Percentiles rank a stretch among this genome's conserved stretches.
phyloP scores from a whole-genome alignment of 2,329 filamentous ascomycete species.

The Malbranchea cinnamomea region DNA sequence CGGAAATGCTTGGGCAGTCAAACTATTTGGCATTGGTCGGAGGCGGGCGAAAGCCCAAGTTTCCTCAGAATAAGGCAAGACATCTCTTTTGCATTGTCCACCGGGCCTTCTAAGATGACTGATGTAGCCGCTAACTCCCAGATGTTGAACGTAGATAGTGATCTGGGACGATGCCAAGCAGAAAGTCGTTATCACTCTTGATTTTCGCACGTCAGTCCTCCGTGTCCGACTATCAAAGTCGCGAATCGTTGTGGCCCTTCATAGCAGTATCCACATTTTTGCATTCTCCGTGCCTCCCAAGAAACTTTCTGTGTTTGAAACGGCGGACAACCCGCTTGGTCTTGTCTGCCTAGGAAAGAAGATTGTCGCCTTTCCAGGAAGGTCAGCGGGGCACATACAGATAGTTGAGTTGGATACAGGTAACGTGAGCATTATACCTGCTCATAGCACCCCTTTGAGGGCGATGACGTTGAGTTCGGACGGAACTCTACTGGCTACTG shows the following conservation, averaged over 20 bases:
- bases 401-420: conserved; percentile 62
- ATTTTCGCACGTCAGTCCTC: conserved; percentile 65
- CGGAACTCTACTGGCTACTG: conserved; percentile 70
- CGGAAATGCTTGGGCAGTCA: conserved; percentile 73
- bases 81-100: conserved; percentile 23
- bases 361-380: conserved; percentile 71
- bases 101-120: neutral
- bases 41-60: conserved; percentile 72
- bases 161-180: conserved; percentile 84
- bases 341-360: conserved; percentile 63
- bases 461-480: conserved; percentile 69
- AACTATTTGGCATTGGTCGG: conserved; percentile 84
- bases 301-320: conserved; percentile 64
- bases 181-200: conserved; percentile 59
- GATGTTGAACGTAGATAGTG: conserved; percentile 42
- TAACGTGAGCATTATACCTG: conserved; percentile 85
- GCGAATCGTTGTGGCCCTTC: conserved; percentile 64
- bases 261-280: conserved; percentile 71
- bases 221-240: conserved; percentile 63
- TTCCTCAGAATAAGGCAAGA: conserved; percentile 79
- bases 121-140: neutral
- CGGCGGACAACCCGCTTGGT: conserved; percentile 67
- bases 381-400: conserved; percentile 76
- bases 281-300: conserved; percentile 58
- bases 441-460: conserved; percentile 64